These are phyloP conservation scores for Boletellus deceptivus DNA, from an alignment of 1,284 basidiomycete species.

Conservation along the genomic window DNA sequence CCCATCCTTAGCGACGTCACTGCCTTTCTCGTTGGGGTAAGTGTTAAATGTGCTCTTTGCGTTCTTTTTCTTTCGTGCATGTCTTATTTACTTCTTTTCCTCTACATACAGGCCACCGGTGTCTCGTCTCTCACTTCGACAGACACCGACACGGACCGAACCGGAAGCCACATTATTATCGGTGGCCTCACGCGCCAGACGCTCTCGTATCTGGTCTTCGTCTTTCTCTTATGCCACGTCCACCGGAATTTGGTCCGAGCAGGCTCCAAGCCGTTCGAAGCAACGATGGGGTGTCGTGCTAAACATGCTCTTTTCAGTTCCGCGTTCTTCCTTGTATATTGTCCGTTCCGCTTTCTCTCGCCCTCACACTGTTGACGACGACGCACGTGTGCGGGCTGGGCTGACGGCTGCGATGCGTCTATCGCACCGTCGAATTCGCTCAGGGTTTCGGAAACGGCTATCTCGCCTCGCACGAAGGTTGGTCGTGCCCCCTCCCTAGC, in stretches of 20 bases:
- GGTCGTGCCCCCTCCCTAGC: neutral
- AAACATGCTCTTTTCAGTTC: conserved; percentile 24
- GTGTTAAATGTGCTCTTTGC: neutral
- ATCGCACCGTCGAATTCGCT: conserved; percentile 39
- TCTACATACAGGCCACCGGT: conserved; percentile 10
- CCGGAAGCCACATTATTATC: conserved; percentile 20
- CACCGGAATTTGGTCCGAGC: conserved; percentile 14
- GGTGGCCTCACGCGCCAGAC: conserved; percentile 25
- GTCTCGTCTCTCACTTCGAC: conserved; percentile 15
- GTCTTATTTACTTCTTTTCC: no score
- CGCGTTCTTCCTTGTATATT: conserved; percentile 22
- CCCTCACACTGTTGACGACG: neutral
- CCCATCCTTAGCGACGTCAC: conserved; percentile 34
- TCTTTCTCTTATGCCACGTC: conserved; percentile 20
- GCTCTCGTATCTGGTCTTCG: conserved; percentile 26
- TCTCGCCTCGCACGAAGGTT: conserved; percentile 38
- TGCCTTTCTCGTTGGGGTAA: conserved; percentile 44
- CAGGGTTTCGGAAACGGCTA: conserved; percentile 36
- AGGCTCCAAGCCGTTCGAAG: conserved; percentile 6
- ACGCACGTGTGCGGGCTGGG: no score
- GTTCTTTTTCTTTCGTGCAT: neutral
- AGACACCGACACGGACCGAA: neutral
- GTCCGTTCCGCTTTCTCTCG: neutral
- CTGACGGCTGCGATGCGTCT: conserved; percentile 38
- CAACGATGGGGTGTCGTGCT: conserved; percentile 25